A percentile compares a stretch with the other conserved stretches of the same genome.
Evolutionary conservation across 192 early-diverging fungal species (phyloP).

Genomic region (Dissophora globulifera): DNA sequence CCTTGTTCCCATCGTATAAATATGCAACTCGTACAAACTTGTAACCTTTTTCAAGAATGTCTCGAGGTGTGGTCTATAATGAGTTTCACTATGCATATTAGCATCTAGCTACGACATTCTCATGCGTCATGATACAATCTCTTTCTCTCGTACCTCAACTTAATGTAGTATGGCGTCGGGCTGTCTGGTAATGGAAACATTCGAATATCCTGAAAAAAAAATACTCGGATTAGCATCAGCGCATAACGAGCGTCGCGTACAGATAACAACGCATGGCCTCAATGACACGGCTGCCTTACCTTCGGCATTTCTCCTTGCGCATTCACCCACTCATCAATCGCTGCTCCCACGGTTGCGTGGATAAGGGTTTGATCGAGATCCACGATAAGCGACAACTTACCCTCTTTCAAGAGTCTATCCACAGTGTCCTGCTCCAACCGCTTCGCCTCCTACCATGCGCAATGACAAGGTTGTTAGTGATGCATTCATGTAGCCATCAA

Average conservation of each 20-base stretch:
- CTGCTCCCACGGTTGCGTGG: constrained; percentile 86
- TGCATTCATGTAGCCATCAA: too few relatives aligned
- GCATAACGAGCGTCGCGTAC: not conserved
- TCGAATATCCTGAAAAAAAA: constrained; percentile 69
- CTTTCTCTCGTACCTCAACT: constrained; percentile 75
- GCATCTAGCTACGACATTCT: too few relatives aligned
- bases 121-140: too few relatives aligned
- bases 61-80: constrained; percentile 76
- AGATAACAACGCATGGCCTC: not conserved
- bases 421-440: constrained; percentile 76
- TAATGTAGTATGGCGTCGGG: constrained; percentile 81
- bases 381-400: constrained; percentile 89
- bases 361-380: constrained; percentile 99
- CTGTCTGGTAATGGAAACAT: constrained; percentile 79
- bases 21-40: constrained; percentile 91
- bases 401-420: constrained; percentile 67
- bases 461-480: too few relatives aligned
- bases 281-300: not conserved
- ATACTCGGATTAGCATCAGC: not conserved
- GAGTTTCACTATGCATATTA: too few relatives aligned
- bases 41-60: constrained; percentile 79
- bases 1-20: constrained; percentile 98
- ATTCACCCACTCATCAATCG: constrained; percentile 79
- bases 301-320: constrained; percentile 36
- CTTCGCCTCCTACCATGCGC: constrained; percentile 73